These are phyloP conservation scores for Cyclostephanos invisitatus DNA, from an alignment of 108 stramenopile species.

Conservation along the genomic window DNA sequence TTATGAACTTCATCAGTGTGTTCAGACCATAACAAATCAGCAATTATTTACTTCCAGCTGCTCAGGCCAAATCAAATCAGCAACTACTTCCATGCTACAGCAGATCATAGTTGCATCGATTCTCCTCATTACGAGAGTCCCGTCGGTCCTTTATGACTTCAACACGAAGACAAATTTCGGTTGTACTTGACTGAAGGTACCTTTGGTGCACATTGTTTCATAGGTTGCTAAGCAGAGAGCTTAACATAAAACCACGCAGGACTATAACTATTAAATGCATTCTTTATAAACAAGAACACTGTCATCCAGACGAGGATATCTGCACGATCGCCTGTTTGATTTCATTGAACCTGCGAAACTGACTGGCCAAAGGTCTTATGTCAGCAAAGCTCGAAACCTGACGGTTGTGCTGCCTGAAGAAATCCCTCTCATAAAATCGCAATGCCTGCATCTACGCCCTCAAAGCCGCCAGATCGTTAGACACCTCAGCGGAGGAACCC, in stretches of 20 bases:
- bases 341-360: slow-evolving; percentile 92
- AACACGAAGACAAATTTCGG: too few species aligned
- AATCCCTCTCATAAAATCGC: slow-evolving; percentile 87
- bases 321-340: slow-evolving; percentile 83
- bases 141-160: too few species aligned
- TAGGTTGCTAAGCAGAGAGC: too few species aligned
- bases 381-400: slow-evolving; percentile 90
- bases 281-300: not conserved
- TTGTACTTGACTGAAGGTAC: too few species aligned
- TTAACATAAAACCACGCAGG: not conserved
- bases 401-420: slow-evolving; percentile 79
- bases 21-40: too few species aligned
- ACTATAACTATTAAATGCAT: not conserved
- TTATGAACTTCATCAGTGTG: too few species aligned
- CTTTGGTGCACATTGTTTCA: too few species aligned
- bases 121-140: too few species aligned
- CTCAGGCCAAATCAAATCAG: too few species aligned
- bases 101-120: too few species aligned
- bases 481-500: slow-evolving; percentile 15
- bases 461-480: slow-evolving; percentile 71
- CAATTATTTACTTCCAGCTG: too few species aligned
- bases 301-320: not conserved
- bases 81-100: too few species aligned
- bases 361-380: slow-evolving; percentile 88
- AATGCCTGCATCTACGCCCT: slow-evolving; percentile 90